Evolutionary conservation across 2,329 filamentous ascomycete species (phyloP).

Genomic region (Nothophoma quercina): DNA sequence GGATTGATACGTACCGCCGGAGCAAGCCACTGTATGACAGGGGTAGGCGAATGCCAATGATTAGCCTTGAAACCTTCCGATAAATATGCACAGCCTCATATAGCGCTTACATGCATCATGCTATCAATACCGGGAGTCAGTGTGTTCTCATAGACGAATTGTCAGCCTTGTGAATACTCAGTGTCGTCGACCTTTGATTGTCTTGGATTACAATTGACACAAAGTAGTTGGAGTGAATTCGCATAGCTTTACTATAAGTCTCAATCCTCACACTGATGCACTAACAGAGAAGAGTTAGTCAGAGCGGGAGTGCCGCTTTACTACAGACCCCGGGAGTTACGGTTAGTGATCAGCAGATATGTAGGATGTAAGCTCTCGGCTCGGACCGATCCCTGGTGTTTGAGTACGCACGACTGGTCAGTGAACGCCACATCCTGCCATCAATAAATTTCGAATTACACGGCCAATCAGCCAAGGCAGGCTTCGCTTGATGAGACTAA

Average conservation of each 20-base stretch:
- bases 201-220: neutral
- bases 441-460: neutral
- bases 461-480: neutral
- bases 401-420: neutral
- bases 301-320: no score
- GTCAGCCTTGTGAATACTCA: neutral
- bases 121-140: neutral
- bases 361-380: neutral
- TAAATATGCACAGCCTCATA: neutral
- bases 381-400: constrained; percentile 5
- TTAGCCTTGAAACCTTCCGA: neutral
- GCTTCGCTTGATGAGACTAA: neutral
- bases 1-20: constrained; percentile 3
- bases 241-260: neutral
- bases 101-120: constrained; percentile 2
- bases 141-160: neutral
- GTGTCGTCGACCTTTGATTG: neutral
- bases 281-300: no score
- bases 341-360: neutral
- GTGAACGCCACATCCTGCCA: neutral
- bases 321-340: no score
- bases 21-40: constrained; percentile 1
- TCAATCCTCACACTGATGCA: no score
- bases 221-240: neutral
- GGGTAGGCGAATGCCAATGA: constrained; percentile 16